These are phyloP conservation scores for Ochetophila trinervis DNA, from an alignment of 306 rosid species.

Conservation along the genomic window DNA sequence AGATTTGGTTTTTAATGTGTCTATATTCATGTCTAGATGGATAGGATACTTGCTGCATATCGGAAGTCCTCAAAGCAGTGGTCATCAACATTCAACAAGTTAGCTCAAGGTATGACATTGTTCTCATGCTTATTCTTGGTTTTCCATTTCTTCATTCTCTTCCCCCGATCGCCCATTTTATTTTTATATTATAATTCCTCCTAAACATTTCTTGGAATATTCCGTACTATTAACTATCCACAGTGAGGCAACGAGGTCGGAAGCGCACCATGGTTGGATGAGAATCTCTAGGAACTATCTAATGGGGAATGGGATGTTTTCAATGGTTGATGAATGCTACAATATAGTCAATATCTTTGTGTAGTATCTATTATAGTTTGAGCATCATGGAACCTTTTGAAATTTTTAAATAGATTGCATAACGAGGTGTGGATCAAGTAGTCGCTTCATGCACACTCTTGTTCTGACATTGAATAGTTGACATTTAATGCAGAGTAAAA, in stretches of 20 bases:
- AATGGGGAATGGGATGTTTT: neutral
- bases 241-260: conserved; percentile 87
- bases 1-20: conserved; percentile 2
- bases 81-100: conserved; percentile 64
- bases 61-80: conserved; percentile 87
- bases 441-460: too few species aligned
- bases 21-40: conserved; percentile 33
- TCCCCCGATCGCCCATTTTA: neutral
- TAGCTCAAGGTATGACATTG: conserved; percentile 42
- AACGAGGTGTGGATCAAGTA: too few species aligned
- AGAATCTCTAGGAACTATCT: conserved; percentile 24
- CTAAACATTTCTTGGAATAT: neutral
- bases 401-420: too few species aligned
- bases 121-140: neutral
- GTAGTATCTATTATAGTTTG: neutral
- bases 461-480: too few species aligned
- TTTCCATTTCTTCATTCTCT: neutral
- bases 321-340: neutral
- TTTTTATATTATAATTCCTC: neutral
- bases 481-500: too few species aligned
- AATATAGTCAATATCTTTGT: neutral
- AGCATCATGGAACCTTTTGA: too few species aligned
- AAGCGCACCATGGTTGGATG: conserved; percentile 96
- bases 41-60: conserved; percentile 54
- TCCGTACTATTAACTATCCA: neutral